These are phyloP conservation scores for Acacia pycnantha DNA, from an alignment of 331 rosid genomes.

Conservation along the genomic window DNA sequence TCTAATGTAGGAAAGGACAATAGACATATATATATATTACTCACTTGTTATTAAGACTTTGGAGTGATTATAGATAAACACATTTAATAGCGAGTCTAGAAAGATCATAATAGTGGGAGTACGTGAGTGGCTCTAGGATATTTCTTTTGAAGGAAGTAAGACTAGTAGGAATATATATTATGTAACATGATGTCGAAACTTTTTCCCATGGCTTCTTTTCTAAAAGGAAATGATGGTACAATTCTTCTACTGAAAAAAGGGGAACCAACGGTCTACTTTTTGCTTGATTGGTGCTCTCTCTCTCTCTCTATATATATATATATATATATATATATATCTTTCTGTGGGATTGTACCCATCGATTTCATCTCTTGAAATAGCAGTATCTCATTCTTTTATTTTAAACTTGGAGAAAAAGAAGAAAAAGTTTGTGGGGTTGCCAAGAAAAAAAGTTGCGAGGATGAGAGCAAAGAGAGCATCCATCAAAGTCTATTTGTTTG, in stretches of 20 bases:
- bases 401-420: slow-evolving; percentile 38
- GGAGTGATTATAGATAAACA: not conserved
- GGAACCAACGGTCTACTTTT: slow-evolving; percentile 58
- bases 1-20: no score
- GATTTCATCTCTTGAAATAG: slow-evolving; percentile 56
- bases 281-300: slow-evolving; percentile 76
- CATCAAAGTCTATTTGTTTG: slow-evolving; percentile 71
- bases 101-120: not conserved
- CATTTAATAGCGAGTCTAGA: not conserved
- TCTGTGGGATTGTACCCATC: slow-evolving; percentile 21
- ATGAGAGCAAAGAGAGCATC: slow-evolving; percentile 33
- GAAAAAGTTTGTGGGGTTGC: slow-evolving; percentile 5
- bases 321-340: no score
- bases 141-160: slow-evolving; percentile 25
- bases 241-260: slow-evolving; percentile 39
- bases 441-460: not conserved
- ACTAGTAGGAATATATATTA: not conserved
- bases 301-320: not conserved
- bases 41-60: no score
- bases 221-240: slow-evolving; percentile 32
- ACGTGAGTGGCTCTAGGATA: not conserved
- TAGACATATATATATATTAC: no score
- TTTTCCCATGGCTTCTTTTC: slow-evolving; percentile 9
- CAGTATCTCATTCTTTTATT: slow-evolving; percentile 64
- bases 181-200: slow-evolving; percentile 27